Evolutionary conservation across 495 filamentous ascomycete genomes (phyloP).

Genomic region (Trichoderma asperelloides): DNA sequence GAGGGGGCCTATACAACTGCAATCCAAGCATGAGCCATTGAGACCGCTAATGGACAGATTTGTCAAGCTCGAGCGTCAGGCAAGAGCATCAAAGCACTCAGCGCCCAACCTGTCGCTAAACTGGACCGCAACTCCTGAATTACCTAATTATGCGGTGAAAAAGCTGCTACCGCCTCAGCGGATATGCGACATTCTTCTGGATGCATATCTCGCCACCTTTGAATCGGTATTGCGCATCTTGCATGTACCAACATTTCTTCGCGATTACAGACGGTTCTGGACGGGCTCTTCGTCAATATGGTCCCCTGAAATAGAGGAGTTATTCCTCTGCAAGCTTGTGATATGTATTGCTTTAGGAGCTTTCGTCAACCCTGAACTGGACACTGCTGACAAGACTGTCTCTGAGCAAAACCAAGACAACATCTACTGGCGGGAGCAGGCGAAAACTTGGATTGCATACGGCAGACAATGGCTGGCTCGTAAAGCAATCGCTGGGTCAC

Average conservation of each 20-base stretch:
- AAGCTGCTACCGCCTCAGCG: conserved; percentile 30
- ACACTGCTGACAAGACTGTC: neutral
- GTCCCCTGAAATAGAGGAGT: conserved; percentile 1
- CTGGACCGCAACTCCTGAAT: neutral
- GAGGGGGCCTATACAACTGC: conserved; percentile 17
- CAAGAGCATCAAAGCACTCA: conserved; percentile 26
- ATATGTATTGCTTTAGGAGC: conserved; percentile 39
- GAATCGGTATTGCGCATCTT: conserved; percentile 34
- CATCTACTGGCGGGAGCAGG: neutral
- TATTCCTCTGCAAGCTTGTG: conserved; percentile 38
- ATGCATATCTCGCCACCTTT: conserved; percentile 26
- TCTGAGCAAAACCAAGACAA: neutral
- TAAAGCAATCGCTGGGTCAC: conserved; percentile 25
- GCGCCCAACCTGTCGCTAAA: conserved; percentile 7
- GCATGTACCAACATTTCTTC: conserved; percentile 25
- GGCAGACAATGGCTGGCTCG: neutral
- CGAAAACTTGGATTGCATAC: neutral
- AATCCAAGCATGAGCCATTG: conserved; percentile 32
- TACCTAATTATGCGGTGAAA: conserved; percentile 9
- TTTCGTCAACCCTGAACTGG: conserved; percentile 27
- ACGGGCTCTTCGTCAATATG: neutral
- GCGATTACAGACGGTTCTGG: conserved; percentile 26
- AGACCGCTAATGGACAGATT: conserved; percentile 33
- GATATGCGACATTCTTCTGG: conserved; percentile 27
- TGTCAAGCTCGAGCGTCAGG: conserved; percentile 22